These are phyloP conservation scores for Stemphylium vesicarium DNA, from an alignment of 2,329 filamentous ascomycete genomes.

Conservation along the genomic window DNA sequence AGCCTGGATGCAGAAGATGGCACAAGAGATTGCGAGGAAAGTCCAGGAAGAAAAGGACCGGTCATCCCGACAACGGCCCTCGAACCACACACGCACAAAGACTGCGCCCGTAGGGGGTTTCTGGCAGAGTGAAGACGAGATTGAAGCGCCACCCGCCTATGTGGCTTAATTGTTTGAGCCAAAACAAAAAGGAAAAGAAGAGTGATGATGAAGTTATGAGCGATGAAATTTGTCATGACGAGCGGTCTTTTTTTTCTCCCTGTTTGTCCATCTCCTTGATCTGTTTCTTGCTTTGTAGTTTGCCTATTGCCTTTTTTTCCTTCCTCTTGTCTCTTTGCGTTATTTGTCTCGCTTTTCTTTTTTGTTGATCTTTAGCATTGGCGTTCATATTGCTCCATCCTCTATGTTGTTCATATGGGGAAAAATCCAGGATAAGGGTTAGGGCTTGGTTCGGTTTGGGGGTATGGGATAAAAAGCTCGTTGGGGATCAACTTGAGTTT, in stretches of 20 bases:
- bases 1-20: conserved; percentile 92
- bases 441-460: neutral
- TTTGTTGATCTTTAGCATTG: conserved; percentile 7
- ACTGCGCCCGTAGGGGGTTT: conserved; percentile 22
- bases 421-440: neutral
- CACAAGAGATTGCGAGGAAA: conserved; percentile 84
- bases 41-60: conserved; percentile 84
- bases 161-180: conserved; percentile 28
- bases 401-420: too few relatives aligned
- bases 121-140: conserved; percentile 35
- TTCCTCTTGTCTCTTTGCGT: neutral
- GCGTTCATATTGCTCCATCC: neutral
- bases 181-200: neutral
- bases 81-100: conserved; percentile 12
- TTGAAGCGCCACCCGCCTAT: conserved; percentile 45
- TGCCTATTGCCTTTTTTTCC: neutral
- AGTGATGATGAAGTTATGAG: conserved; percentile 13
- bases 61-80: conserved; percentile 8
- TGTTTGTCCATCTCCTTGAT: neutral
- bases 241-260: conserved; percentile 1
- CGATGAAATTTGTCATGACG: conserved; percentile 17
- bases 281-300: conserved; percentile 9
- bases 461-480: conserved; percentile 8
- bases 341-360: neutral
- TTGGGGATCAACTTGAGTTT: conserved; percentile 11